Evolutionary conservation across 2,329 filamentous ascomycete genomes (phyloP), one percentile per base, ranked within the genome.

Genomic region (Neonectria faginata): DNA sequence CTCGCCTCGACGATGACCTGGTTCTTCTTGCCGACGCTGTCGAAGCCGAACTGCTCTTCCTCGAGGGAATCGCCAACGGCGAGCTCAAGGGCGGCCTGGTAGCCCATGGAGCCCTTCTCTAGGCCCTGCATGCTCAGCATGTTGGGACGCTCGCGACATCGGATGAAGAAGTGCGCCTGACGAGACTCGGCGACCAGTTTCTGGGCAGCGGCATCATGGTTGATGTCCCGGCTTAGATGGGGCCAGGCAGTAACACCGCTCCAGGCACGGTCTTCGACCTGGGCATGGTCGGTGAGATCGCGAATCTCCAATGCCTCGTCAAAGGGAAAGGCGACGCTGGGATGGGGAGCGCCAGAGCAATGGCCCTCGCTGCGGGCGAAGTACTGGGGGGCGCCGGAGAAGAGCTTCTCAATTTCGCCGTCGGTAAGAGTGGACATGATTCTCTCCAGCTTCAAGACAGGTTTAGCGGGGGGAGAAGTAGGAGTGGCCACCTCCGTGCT

Each of bases 371-470:
- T 85, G 57, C 86, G 84, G 69, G 87, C 85, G 76, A 88, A 89
- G 80, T 90, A 92, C 75, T 92, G 89, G 67, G 91, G 91, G 47
- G 91, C 91, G n/a, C 91, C 90, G 27, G 90, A 91, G 81, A 92
- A 93, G 72, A 92, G 84, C 77, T 88, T 88, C 78, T 90, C 88
- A 56, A 92, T 80, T 69, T 91, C 88, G 44, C 82, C 80, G 50
- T 87, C 83, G 70, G 79, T 84, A 63, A 91, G 80, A 53, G 84
- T 84, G 48, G 86, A 81, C 83, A 89, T 89, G 78, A 88, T 89
- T 75, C 84, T 82, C 65, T 83, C 80, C 42, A 88, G 78, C 72
- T 82, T 86, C 65, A 88, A 76, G 62, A 84, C 77, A 39, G 82
- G 83, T 67, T 78, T 83, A 61, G 76, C 75, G 45, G 79, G 75